Base-by-base conservation (phyloP, 768 basidiomycete species). In the Lactarius evosmus region DNA sequence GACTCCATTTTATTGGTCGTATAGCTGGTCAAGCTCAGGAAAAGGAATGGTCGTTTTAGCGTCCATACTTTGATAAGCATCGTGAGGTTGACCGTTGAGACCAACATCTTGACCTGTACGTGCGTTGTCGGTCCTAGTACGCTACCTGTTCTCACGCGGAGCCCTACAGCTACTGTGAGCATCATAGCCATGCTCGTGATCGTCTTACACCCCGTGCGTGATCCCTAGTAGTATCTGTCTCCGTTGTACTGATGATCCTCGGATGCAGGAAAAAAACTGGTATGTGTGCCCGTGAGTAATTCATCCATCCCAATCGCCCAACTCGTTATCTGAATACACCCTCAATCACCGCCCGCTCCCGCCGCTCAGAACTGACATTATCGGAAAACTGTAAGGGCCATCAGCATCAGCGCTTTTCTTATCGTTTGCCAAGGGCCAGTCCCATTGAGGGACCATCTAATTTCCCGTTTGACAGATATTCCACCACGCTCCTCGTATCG, bases 401-500 rank as follows among this genome's bases (percentile, higher is more conserved):
- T n/a, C n/a, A n/a, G n/a, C 29, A 52, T 53, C 56, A 53, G 49
- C 41, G 57, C 33, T n/a, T 27, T 32, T n/a, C 22, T 40, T 30
- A 19, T 7, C 3, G 3, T n/a, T n/a, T n/a, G n/a, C n/a, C n/a
- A n/a, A 49, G 6, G 11, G 12, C 9, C 9, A 0, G n/a, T 0
- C 22, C 44, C n/a, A 25, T 49, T 49, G 22, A 12, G 7, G 22
- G 22, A 5, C 1, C 12, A n/a, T 11, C 19, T 33, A 3, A 19
- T 25, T 55, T 36, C 12, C 8, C n/a, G 3, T 25, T 14, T 38
- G 44, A 50, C 34, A 64, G 63, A 12, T 69, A 67, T 54, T 67
- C 72, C n/a, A 73, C 72, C 62, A 73, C 72, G 0, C 65, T 73
- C 22, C 70, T 73, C 32, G 69, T 72, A 38, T 52, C 69, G 3